Conservation (phyloP, 169 alveolate species). For the Plasmodium reichenowi region DNA sequence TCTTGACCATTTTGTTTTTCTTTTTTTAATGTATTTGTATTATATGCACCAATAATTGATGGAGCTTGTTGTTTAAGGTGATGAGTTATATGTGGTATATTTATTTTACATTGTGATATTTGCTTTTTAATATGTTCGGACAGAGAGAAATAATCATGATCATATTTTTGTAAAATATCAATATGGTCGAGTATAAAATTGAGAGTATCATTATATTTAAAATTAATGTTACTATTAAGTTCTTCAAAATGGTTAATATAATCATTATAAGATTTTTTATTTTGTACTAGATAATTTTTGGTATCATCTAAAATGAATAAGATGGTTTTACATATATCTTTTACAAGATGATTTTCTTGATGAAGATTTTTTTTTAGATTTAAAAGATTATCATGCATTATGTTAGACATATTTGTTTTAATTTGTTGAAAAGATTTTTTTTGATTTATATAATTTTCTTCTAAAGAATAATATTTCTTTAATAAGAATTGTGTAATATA, state of each 20-base stretch:
- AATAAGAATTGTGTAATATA: slow-evolving; percentile 29
- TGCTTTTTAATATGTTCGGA: slow-evolving; percentile 20
- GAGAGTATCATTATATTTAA: slow-evolving; percentile 18
- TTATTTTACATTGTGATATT: slow-evolving; percentile 17
- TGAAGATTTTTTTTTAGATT: not conserved
- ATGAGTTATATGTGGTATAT: too few species aligned
- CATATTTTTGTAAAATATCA: slow-evolving; percentile 19
- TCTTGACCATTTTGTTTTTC: too few species aligned
- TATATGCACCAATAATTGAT: too few species aligned
- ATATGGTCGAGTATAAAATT: slow-evolving; percentile 29
- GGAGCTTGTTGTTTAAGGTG: too few species aligned
- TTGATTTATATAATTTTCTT: slow-evolving; percentile 13
- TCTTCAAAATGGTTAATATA: slow-evolving; percentile 4
- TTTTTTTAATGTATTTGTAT: too few species aligned
- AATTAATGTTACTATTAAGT: slow-evolving; percentile 1
- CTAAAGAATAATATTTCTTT: not conserved
- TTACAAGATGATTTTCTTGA: slow-evolving; percentile 1
- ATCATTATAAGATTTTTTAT: not conserved
- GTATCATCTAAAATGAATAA: slow-evolving; percentile 12
- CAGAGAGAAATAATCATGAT: not conserved
- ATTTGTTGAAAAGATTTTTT: slow-evolving; percentile 10
- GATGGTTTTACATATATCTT: slow-evolving; percentile 2
- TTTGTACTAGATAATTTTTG: slow-evolving; percentile 4
- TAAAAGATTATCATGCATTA: slow-evolving; percentile 3
- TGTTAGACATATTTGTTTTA: not conserved